Percentiles rank a stretch among this genome's conserved stretches.
phyloP scores from a whole-genome alignment of 495 filamentous ascomycete genomes.

The Aspergillus biplanus region DNA sequence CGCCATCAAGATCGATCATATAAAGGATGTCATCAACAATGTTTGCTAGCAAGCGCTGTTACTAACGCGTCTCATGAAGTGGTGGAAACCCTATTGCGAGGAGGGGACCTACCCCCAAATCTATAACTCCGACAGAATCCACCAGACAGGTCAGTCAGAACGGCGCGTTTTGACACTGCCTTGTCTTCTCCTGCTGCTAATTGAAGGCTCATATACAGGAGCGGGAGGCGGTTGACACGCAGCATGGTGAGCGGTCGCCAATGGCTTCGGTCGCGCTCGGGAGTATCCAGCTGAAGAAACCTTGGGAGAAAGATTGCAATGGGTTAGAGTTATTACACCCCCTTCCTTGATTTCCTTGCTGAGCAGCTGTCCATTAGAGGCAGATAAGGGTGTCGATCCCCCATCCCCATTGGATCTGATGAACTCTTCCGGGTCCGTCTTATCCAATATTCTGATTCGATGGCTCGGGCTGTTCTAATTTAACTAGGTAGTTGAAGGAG shows the following conservation, averaged over 20 bases:
- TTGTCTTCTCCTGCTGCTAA: not conserved
- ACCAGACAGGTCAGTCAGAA: constrained; percentile 17
- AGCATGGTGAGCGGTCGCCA: not conserved
- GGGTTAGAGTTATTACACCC: not conserved
- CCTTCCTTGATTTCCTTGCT: not conserved
- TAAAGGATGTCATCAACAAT: constrained; percentile 23
- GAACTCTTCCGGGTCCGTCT: not conserved
- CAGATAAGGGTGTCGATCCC: not conserved
- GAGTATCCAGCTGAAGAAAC: too few species aligned
- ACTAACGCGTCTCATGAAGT: not conserved
- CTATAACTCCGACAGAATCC: constrained; percentile 24
- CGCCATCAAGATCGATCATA: constrained; percentile 23
- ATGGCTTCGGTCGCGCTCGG: too few species aligned
- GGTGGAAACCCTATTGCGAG: not conserved
- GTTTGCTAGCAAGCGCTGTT: constrained; percentile 6
- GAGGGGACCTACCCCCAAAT: constrained; percentile 20
- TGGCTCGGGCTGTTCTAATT: not conserved
- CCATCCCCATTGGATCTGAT: not conserved
- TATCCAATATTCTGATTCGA: not conserved
- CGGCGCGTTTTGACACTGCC: constrained; percentile 7
- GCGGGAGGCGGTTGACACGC: not conserved
- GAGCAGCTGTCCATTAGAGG: not conserved
- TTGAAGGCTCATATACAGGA: not conserved
- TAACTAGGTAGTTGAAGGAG: not conserved
- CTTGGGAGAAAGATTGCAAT: not conserved